A percentile compares a stretch with the other conserved stretches of the same genome.
These are phyloP conservation scores for Pythium rishiriense DNA, from an alignment of 352 stramenopile genomes.

Conservation along the genomic window DNA sequence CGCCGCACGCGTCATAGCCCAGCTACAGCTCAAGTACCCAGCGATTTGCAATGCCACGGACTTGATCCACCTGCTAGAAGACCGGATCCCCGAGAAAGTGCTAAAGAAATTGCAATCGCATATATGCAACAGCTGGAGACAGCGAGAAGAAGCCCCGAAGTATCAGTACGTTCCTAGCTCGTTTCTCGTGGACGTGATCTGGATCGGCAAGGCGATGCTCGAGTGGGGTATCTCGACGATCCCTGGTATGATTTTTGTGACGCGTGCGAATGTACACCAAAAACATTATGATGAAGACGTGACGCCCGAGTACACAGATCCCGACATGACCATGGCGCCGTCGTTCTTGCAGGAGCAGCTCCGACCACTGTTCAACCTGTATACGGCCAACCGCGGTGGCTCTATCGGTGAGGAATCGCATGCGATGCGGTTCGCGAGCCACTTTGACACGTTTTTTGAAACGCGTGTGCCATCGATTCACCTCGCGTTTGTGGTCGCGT, in stretches of 20 bases:
- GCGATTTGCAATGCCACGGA: background rate
- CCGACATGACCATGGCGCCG: no score
- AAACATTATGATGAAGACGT: background rate
- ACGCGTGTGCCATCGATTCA: background rate
- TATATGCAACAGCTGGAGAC: background rate
- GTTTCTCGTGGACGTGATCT: background rate
- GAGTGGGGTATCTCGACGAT: background rate
- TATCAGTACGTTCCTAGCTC: background rate
- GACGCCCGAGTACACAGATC: background rate
- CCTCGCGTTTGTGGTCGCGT: background rate
- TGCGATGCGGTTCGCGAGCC: background rate
- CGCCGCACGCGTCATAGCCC: slow-evolving; percentile 22
- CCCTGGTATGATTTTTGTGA: background rate
- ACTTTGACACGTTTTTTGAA: background rate
- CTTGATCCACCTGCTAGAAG: background rate
- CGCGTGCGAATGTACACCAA: background rate
- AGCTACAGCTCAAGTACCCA: background rate
- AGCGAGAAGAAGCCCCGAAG: background rate
- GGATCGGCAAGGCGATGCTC: background rate
- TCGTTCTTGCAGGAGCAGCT: background rate
- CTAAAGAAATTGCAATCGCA: background rate
- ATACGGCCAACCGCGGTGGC: background rate
- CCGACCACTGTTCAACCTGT: background rate
- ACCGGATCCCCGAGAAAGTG: background rate
- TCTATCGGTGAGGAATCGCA: no score